Evolutionary conservation across 345 rosid genomes (phyloP).

Genomic region (Crucihimalaya himalaica): DNA sequence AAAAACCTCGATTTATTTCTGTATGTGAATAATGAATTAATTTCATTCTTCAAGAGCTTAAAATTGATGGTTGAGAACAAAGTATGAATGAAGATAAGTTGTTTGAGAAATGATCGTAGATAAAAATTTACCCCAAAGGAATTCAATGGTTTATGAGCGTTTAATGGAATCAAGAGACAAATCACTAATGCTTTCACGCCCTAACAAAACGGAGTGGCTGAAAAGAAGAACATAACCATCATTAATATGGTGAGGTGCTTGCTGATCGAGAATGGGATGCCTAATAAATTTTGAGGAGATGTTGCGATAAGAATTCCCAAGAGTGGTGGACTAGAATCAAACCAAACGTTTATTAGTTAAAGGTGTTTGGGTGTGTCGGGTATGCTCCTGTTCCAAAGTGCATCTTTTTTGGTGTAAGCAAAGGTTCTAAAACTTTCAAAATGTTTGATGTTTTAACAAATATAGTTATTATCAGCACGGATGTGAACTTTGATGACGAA

Average conservation of each 20-base stretch:
- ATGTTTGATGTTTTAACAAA: background rate
- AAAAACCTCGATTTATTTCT: too few species aligned
- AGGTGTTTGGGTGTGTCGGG: background rate
- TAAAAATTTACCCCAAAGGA: background rate
- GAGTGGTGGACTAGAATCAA: background rate
- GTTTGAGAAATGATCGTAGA: too few species aligned
- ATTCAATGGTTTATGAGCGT: background rate
- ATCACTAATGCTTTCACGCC: background rate
- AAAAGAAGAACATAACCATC: background rate
- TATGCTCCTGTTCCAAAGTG: background rate
- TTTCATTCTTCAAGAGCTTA: too few species aligned
- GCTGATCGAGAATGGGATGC: background rate
- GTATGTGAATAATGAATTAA: too few species aligned
- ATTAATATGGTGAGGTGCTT: background rate
- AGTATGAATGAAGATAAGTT: too few species aligned
- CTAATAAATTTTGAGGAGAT: background rate
- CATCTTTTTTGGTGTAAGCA: background rate
- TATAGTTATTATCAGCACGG: background rate
- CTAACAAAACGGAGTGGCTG: background rate
- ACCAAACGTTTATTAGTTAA: background rate
- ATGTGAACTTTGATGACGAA: background rate
- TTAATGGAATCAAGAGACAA: background rate
- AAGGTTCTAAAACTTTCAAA: background rate
- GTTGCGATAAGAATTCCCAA: background rate
- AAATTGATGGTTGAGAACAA: too few species aligned